phyloP scores from a whole-genome alignment of 148 eudicot species.

The Suaeda aralocaspica region DNA sequence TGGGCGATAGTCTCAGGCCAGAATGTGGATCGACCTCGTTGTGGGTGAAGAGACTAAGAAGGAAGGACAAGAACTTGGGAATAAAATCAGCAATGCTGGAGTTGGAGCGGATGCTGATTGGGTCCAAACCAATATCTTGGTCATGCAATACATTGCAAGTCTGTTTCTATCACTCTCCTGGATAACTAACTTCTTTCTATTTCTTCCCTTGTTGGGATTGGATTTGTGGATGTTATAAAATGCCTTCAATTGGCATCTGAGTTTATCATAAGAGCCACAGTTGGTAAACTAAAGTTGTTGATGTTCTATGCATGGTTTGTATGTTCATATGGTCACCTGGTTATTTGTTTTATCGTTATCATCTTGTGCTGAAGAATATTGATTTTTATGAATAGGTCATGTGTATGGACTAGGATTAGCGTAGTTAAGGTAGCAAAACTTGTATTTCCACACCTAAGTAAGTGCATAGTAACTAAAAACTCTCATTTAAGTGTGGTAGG shows the following conservation, averaged over 20 bases:
- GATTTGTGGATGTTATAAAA: not conserved
- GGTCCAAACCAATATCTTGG: slow-evolving; percentile 36
- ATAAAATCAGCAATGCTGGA: slow-evolving; percentile 45
- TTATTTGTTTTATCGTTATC: too few relatives aligned
- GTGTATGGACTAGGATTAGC: too few relatives aligned
- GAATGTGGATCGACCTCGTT: slow-evolving; percentile 59
- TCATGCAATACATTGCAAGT: not conserved
- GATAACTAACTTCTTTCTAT: not conserved
- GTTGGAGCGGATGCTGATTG: slow-evolving; percentile 83
- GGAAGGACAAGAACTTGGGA: slow-evolving; percentile 26
- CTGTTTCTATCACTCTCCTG: not conserved
- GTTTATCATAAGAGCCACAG: not conserved
- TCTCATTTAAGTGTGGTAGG: too few relatives aligned
- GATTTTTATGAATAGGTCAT: too few relatives aligned
- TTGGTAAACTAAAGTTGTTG: too few relatives aligned
- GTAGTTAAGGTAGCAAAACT: too few relatives aligned
- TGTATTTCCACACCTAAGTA: too few relatives aligned
- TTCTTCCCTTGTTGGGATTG: not conserved
- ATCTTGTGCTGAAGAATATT: too few relatives aligned
- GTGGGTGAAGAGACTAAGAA: slow-evolving; percentile 55
- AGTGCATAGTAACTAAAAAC: too few relatives aligned
- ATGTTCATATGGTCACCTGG: too few relatives aligned
- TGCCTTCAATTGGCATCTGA: slow-evolving; percentile 13
- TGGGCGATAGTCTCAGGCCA: slow-evolving; percentile 66
- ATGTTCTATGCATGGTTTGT: too few relatives aligned